A percentile compares a stretch with the other conserved stretches of the same genome.
Conservation (phyloP, 495 filamentous ascomycete species). For the Trichoderma asperelloides region DNA sequence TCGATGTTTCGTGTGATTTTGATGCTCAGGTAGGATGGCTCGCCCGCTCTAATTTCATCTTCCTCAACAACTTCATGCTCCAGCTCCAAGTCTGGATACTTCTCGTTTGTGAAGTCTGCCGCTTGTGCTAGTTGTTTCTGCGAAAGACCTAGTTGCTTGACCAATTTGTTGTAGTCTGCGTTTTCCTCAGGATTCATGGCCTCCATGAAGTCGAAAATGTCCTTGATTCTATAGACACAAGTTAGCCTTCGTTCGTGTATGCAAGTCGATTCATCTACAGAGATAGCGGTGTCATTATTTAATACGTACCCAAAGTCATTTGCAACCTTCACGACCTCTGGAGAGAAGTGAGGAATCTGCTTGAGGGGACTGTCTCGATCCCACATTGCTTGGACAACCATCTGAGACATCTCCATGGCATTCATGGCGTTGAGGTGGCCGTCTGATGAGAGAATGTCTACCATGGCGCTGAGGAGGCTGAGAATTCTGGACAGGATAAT, state of each 20-base stretch:
- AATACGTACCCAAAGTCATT: constrained; percentile 64
- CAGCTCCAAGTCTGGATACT: constrained; percentile 89
- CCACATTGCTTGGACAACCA: constrained; percentile 99
- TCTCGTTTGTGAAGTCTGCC: constrained; percentile 92
- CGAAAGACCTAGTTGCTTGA: constrained; percentile 69
- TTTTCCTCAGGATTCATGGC: constrained; percentile 94
- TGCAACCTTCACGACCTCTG: constrained; percentile 73
- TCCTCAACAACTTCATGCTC: constrained; percentile 78
- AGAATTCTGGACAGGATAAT: constrained; percentile 77
- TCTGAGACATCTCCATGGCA: constrained; percentile 99
- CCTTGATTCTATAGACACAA: constrained; percentile 53
- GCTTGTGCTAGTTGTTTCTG: constrained; percentile 77
- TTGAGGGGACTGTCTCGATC: constrained; percentile 93
- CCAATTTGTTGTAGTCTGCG: constrained; percentile 59
- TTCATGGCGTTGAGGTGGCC: constrained; percentile 94
- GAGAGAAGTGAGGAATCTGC: constrained; percentile 92
- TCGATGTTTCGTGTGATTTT: constrained; percentile 79
- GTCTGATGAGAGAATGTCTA: constrained; percentile 92
- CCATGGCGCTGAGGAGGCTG: constrained; percentile 80
- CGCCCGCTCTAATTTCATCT: constrained; percentile 68
- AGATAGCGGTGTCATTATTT: no score
- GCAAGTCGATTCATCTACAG: background rate
- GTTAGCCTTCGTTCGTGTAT: constrained; percentile 26
- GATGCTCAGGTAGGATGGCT: constrained; percentile 76
- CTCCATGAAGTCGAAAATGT: constrained; percentile 97